These are phyloP conservation scores for Coemansia sp. DNA, from an alignment of 192 early-diverging fungal species.

Conservation along the genomic window DNA sequence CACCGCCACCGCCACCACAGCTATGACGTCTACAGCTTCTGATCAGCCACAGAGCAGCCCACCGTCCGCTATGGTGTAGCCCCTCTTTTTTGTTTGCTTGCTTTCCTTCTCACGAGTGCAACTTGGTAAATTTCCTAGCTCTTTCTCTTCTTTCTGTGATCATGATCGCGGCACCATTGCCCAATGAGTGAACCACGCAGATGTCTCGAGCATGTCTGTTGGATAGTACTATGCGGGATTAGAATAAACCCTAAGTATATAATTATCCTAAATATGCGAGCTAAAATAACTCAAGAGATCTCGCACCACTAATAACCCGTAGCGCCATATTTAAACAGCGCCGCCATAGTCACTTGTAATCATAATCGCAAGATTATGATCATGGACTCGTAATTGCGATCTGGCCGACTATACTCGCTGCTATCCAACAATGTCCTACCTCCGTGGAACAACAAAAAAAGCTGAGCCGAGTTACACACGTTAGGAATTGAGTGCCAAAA, in stretches of 20 bases:
- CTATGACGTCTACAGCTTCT: not conserved
- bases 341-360: no score
- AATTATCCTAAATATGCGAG: no score
- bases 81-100: not conserved
- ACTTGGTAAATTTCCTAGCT: not conserved
- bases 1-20: not conserved
- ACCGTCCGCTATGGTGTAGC: not conserved
- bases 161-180: not conserved
- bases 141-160: not conserved
- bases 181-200: not conserved
- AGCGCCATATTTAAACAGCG: no score
- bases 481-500: not conserved
- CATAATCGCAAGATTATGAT: no score
- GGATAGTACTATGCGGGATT: no score
- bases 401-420: no score
- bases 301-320: no score
- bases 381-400: no score
- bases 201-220: no score
- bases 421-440: no score
- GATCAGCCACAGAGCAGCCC: slow-evolving; percentile 1
- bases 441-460: not conserved
- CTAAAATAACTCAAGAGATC: no score
- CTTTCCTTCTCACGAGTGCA: not conserved
- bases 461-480: not conserved
- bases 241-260: no score